A percentile compares a stretch with the other conserved stretches of the same genome.
phyloP scores from a whole-genome alignment of 2,329 filamentous ascomycete genomes.

The Penicillium sp. region DNA sequence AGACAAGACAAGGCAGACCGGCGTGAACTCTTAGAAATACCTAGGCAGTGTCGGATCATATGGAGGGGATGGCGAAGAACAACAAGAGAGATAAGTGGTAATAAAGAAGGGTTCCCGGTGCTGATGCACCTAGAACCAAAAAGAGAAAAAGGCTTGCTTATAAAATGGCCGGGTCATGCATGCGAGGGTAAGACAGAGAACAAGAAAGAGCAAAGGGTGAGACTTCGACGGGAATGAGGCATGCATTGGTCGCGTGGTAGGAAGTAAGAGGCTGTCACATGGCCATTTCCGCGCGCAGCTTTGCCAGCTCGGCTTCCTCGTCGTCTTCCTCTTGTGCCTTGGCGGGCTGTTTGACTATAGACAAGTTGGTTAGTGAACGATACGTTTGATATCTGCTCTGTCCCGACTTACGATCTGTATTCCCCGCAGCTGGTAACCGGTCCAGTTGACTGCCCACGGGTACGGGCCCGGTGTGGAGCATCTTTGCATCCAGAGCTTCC shows the following conservation, averaged over 20 bases:
- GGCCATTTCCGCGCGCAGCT: slow-evolving; percentile 92
- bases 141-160: slow-evolving; percentile 13
- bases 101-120: slow-evolving; percentile 2
- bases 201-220: slow-evolving; percentile 3
- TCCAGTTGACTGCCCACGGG: slow-evolving; percentile 71
- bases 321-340: slow-evolving; percentile 67
- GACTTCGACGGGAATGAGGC: slow-evolving; percentile 5
- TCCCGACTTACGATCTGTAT: slow-evolving; percentile 62
- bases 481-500: slow-evolving; percentile 83
- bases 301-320: slow-evolving; percentile 88
- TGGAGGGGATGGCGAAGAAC: neutral
- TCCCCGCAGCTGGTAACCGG: slow-evolving; percentile 64
- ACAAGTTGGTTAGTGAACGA: slow-evolving; percentile 3
- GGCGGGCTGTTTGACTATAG: slow-evolving; percentile 40
- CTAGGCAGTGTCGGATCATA: neutral
- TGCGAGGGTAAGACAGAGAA: slow-evolving; percentile 7
- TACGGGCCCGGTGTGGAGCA: slow-evolving; percentile 78
- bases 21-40: neutral
- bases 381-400: neutral
- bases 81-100: neutral
- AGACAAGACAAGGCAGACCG: neutral
- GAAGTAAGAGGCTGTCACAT: slow-evolving; percentile 51
- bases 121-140: slow-evolving; percentile 6
- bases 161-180: slow-evolving; percentile 16
- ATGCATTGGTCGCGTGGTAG: slow-evolving; percentile 3